Evolutionary conservation across 2,329 filamentous ascomycete species (phyloP).

Genomic region (Fusarium liriodendri): DNA sequence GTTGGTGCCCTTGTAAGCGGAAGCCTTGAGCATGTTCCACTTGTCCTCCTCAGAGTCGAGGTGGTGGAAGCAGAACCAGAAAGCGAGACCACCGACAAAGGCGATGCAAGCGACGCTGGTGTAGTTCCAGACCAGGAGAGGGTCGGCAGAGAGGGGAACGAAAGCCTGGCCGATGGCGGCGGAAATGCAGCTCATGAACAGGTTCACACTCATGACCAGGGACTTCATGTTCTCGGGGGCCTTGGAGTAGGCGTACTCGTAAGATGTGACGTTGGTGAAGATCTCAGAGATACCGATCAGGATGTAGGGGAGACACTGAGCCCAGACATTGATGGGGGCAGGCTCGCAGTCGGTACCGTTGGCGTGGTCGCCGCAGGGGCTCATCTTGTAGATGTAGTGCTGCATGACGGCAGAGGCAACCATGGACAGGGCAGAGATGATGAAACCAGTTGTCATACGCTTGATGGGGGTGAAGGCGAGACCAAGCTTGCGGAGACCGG

Average conservation of each 20-base stretch:
- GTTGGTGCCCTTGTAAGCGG: conserved; percentile 54
- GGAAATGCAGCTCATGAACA: conserved; percentile 78
- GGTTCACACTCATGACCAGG: conserved; percentile 75
- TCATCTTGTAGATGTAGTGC: conserved; percentile 72
- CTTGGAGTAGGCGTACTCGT: conserved; percentile 83
- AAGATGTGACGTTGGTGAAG: conserved; percentile 67
- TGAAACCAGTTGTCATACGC: conserved; percentile 78
- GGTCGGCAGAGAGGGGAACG: conserved; percentile 70
- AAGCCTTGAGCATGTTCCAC: conserved; percentile 70
- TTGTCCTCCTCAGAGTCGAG: conserved; percentile 76
- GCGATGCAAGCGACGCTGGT: conserved; percentile 70
- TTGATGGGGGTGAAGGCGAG: conserved; percentile 81
- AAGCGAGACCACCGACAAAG: conserved; percentile 69
- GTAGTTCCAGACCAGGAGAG: conserved; percentile 80
- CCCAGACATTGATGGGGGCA: conserved; percentile 74
- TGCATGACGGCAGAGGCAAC: conserved; percentile 67
- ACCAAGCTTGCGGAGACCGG: conserved; percentile 69
- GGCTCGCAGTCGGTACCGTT: conserved; percentile 58
- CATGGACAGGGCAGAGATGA: conserved; percentile 72
- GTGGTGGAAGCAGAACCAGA: conserved; percentile 76
- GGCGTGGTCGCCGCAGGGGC: conserved; percentile 69
- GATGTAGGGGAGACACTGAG: conserved; percentile 63
- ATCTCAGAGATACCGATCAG: conserved; percentile 65
- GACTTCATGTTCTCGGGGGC: conserved; percentile 84
- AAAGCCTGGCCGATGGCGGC: conserved; percentile 78